Base-by-base conservation (phyloP, 768 basidiomycete genomes). In the Macrolepiota dolichaula region DNA sequence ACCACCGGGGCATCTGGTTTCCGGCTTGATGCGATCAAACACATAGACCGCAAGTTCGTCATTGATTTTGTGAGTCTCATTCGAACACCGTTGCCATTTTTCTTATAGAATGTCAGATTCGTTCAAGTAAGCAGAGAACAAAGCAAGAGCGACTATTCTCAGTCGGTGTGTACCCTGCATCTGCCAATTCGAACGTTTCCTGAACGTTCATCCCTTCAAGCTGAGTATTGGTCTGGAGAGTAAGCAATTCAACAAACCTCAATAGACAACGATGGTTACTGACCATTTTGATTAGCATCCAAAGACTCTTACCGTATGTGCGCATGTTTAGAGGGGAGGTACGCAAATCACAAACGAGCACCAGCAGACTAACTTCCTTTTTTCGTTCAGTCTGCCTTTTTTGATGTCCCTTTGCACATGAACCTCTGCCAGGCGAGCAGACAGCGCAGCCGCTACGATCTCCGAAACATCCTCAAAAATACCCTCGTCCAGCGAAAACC, bases 21-120 rank as follows among this genome's bases (percentile, higher is more conserved):
- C 71, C 82, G 94, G 52, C 79, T 96, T 29, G 95, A 96, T 69
- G 95, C 94, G 17, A 90, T 95, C 65, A 97, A 96, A 71, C 95
- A 97, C 65, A 87, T 91, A 53, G 91, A 94, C 71, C 76, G 81
- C 59, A 74, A 76, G 24, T 93, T 92, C 66, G 72, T 90, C n/a
- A 68, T 83, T 2, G 77, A 81, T 37, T 93, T 91, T 74, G 92
- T 92, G 64, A 70, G 82, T 71, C 17, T 19, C 47, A 29, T 29
- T 25, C 46, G 29, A 36, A 35, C 40, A 13, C 59, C 25, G 11
- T 25, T 13, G 55, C 59, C 32, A 44, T 22, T 40, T 46, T 46
- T 59, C 17, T 63, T 24, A 25, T 27, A 38, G 42, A 27, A 50
- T 62, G 32, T 19, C 63, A 89, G 89, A 76, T 90, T 46, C 78